Evolutionary conservation across 2,329 filamentous ascomycete genomes (phyloP).

Genomic region (Pyricularia pennisetigena): DNA sequence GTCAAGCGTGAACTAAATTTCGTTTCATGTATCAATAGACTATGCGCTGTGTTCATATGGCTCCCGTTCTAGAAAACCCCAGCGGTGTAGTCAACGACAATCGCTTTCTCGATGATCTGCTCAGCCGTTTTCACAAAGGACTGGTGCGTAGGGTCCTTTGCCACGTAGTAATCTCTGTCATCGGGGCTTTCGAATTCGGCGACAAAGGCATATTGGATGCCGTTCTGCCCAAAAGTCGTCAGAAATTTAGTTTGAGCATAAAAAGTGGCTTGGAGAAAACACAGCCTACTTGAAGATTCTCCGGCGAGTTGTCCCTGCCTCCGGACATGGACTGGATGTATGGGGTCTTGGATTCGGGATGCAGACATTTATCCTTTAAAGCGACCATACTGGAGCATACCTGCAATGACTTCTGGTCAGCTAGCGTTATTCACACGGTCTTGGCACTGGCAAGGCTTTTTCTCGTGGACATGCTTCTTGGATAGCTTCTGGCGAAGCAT

Average conservation of each 20-base stretch:
- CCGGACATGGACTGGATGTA: constrained; percentile 51
- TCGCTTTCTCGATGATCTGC: neutral
- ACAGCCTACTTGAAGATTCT: constrained; percentile 44
- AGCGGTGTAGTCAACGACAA: neutral
- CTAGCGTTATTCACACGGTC: neutral
- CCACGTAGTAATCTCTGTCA: constrained; percentile 58
- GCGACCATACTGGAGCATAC: constrained; percentile 22
- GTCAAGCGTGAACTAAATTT: too few species aligned
- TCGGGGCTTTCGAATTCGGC: constrained; percentile 51
- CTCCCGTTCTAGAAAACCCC: neutral
- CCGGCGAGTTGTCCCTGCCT: constrained; percentile 49
- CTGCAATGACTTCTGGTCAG: neutral
- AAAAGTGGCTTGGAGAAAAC: neutral
- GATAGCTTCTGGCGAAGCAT: neutral
- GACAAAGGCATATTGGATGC: constrained; percentile 57
- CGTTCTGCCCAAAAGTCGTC: constrained; percentile 30
- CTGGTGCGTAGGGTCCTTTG: constrained; percentile 51
- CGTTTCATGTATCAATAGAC: too few species aligned
- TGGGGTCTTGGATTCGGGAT: constrained; percentile 43
- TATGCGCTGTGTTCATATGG: too few species aligned
- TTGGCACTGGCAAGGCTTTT: neutral
- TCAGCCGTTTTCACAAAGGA: constrained; percentile 42
- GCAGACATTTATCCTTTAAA: constrained; percentile 47
- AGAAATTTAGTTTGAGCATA: neutral
- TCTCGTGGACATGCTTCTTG: neutral